Percentiles rank a stretch among this genome's conserved stretches.
Evolutionary conservation across 805 yeast genomes (phyloP).

Genomic region (Nakazawaea pomicola): DNA sequence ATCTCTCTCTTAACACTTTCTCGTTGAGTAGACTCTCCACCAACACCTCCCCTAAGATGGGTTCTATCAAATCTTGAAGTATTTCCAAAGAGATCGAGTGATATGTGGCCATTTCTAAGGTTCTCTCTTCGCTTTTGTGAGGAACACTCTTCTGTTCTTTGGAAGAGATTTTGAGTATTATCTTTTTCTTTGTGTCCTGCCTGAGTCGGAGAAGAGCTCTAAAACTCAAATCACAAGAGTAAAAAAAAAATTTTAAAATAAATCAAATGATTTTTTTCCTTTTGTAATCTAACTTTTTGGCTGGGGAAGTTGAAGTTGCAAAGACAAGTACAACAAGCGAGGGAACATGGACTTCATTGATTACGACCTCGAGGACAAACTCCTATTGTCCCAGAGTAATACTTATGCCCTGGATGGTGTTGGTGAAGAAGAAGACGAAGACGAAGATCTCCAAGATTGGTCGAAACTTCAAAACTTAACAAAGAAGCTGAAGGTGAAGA

Average conservation of each 20-base stretch:
- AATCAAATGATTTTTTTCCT: conserved; percentile 1
- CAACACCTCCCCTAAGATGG: conserved; percentile 28
- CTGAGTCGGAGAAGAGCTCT: neutral
- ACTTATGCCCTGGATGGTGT: too few relatives aligned
- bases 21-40: conserved; percentile 25
- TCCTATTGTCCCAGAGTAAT: conserved; percentile 9
- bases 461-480: conserved; percentile 24
- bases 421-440: conserved; percentile 28
- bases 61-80: conserved; percentile 27
- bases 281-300: too few relatives aligned
- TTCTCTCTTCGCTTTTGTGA: neutral
- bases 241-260: conserved; percentile 1
- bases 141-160: conserved; percentile 14
- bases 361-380: conserved; percentile 5
- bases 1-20: conserved; percentile 23
- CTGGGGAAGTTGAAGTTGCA: conserved; percentile 1
- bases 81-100: conserved; percentile 25
- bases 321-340: neutral
- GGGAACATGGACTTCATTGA: conserved; percentile 3
- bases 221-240: neutral
- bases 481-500: conserved; percentile 8
- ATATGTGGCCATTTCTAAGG: conserved; percentile 19
- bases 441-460: conserved; percentile 54
- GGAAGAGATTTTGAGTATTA: neutral
- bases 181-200: neutral